These are phyloP conservation scores for Camellia sinensis DNA, from an alignment of 148 eudicot genomes.

Conservation along the genomic window DNA sequence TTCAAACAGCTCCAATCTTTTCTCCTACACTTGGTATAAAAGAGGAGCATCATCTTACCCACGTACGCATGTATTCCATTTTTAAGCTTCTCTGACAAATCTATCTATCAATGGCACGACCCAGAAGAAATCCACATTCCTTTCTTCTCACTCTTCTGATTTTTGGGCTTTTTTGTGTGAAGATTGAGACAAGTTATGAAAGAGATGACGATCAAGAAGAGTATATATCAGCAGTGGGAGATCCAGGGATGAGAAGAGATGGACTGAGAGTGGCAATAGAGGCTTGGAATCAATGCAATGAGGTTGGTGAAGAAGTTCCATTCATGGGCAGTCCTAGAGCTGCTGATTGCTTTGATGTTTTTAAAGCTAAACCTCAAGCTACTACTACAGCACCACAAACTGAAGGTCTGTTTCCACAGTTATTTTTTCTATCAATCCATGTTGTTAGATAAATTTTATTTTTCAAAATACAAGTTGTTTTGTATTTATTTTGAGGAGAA, in stretches of 20 bases:
- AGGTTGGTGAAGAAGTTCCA: conserved; percentile 41
- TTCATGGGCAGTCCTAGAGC: conserved; percentile 29
- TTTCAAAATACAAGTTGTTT: no score
- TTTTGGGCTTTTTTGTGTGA: not conserved
- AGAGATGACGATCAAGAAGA: not conserved
- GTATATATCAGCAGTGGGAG: conserved; percentile 29
- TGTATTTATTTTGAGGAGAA: no score
- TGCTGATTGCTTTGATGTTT: conserved; percentile 29
- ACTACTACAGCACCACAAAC: not conserved
- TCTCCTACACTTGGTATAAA: no score
- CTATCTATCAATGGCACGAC: conserved; percentile 4
- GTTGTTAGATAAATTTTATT: no score
- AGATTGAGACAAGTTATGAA: no score
- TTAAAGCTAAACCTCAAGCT: not conserved
- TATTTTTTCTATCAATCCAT: no score
- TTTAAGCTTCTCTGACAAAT: not conserved
- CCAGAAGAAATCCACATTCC: not conserved
- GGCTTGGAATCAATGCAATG: conserved; percentile 57
- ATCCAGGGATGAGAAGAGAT: conserved; percentile 42
- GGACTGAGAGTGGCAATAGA: conserved; percentile 44
- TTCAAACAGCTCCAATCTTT: no score
- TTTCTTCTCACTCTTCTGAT: not conserved
- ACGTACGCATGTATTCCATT: no score
- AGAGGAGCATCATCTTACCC: no score
- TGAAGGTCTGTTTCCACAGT: not conserved